These are phyloP conservation scores for Boletus pseudo-olivaceus DNA, from an alignment of 768 basidiomycete species.

Conservation along the genomic window DNA sequence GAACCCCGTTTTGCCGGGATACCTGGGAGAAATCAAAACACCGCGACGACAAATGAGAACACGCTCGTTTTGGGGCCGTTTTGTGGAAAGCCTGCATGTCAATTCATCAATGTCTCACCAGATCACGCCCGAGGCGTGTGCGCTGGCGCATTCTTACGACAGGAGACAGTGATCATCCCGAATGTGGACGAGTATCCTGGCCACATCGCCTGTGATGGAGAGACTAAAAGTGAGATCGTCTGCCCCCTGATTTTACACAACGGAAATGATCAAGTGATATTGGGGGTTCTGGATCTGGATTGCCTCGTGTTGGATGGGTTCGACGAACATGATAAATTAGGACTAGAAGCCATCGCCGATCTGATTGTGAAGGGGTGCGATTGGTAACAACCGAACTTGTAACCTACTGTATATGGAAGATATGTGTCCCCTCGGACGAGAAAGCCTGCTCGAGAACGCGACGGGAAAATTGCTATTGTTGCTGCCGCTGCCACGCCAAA, in stretches of 20 bases:
- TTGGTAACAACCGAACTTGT: constrained; percentile 44
- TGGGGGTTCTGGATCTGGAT: constrained; percentile 83
- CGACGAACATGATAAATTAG: constrained; percentile 70
- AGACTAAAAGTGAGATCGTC: constrained; percentile 89
- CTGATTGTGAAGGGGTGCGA: constrained; percentile 61
- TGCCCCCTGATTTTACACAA: constrained; percentile 57
- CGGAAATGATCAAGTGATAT: constrained; percentile 31
- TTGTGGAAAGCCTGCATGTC: constrained; percentile 89
- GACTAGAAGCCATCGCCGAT: constrained; percentile 68
- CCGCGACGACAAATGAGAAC: constrained; percentile 8
- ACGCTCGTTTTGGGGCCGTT: constrained; percentile 75
- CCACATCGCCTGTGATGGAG: constrained; percentile 92
- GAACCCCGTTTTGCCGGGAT: constrained; percentile 29
- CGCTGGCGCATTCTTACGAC: constrained; percentile 66
- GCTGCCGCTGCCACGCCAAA: constrained; percentile 45
- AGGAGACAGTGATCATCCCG: constrained; percentile 59
- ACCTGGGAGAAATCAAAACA: constrained; percentile 11
- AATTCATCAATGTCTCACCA: constrained; percentile 61
- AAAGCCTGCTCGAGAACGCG: neutral
- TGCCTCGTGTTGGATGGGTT: constrained; percentile 72
- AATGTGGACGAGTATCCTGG: constrained; percentile 83
- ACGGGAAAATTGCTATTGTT: constrained; percentile 7
- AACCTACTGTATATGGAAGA: constrained; percentile 10
- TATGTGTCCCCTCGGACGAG: neutral
- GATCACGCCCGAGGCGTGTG: constrained; percentile 75